Evolutionary conservation across 768 basidiomycete genomes (phyloP).

Genomic region (Trichaptum fuscoviolaceum): DNA sequence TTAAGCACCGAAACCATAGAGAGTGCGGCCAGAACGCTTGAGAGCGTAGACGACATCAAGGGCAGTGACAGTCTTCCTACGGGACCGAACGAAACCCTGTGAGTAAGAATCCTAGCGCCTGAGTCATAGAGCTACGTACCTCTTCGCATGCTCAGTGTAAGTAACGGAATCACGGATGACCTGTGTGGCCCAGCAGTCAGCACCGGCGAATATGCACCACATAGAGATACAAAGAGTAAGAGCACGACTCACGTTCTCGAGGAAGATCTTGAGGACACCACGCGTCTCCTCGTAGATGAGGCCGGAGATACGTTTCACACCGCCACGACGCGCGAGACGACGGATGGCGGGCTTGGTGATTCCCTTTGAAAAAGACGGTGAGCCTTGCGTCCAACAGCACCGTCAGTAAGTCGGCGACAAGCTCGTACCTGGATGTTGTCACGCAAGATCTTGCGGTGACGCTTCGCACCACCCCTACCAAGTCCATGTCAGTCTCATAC

Average conservation of each 20-base stretch:
- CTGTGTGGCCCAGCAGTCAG: conserved; percentile 6
- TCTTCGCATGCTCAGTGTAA: conserved; percentile 60
- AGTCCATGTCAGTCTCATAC: not conserved
- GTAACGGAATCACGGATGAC: conserved; percentile 53
- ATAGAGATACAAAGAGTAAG: not conserved
- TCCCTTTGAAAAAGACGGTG: conserved; percentile 20
- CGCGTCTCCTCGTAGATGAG: conserved; percentile 45
- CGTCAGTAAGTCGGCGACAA: not conserved
- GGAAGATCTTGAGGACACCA: conserved; percentile 47
- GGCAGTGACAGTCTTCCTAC: conserved; percentile 46
- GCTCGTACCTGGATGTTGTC: conserved; percentile 35
- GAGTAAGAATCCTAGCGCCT: not conserved
- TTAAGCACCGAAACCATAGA: conserved; percentile 52
- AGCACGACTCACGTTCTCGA: conserved; percentile 22
- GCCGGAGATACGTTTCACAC: conserved; percentile 48
- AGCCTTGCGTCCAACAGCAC: too few relatives aligned
- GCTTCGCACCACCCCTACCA: conserved; percentile 37
- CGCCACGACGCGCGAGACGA: conserved; percentile 47
- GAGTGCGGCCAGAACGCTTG: conserved; percentile 52
- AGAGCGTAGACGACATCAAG: conserved; percentile 60
- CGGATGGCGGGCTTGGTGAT: conserved; percentile 49
- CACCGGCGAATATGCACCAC: not conserved
- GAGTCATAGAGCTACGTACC: conserved; percentile 19
- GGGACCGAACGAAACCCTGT: not conserved
- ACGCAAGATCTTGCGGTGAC: conserved; percentile 42